A percentile compares a stretch with the other conserved stretches of the same genome.
phyloP scores from a whole-genome alignment of 805 yeast genomes.

The Grigorovia humatica region DNA sequence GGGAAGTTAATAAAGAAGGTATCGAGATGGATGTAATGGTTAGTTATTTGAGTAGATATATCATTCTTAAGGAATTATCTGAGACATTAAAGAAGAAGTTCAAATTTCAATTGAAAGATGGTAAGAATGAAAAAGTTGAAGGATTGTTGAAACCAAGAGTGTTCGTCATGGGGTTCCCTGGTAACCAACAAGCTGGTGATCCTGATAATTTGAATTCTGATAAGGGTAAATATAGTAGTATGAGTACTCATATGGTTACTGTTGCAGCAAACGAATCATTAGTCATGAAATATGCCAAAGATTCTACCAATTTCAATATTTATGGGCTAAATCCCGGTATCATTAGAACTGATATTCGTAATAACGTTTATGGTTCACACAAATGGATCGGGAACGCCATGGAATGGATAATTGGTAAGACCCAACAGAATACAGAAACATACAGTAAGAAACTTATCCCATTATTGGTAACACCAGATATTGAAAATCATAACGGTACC shows the following conservation, averaged over 20 bases:
- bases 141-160: slow-evolving; percentile 22
- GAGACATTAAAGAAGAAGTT: slow-evolving; percentile 12
- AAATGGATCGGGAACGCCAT: slow-evolving; percentile 15
- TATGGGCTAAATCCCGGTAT: slow-evolving; percentile 35
- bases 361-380: slow-evolving; percentile 26
- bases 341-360: slow-evolving; percentile 29
- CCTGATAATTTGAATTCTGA: slow-evolving; percentile 30
- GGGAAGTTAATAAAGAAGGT: slow-evolving; percentile 31
- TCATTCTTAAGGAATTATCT: slow-evolving; percentile 22
- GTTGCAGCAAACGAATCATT: slow-evolving; percentile 36
- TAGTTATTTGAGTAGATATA: slow-evolving; percentile 30
- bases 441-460: slow-evolving; percentile 28
- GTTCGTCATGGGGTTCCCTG: slow-evolving; percentile 34
- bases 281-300: slow-evolving; percentile 15
- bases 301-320: slow-evolving; percentile 12
- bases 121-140: neutral
- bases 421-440: slow-evolving; percentile 27
- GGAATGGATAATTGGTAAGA: slow-evolving; percentile 27
- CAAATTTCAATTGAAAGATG: neutral
- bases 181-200: slow-evolving; percentile 26
- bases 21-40: slow-evolving; percentile 32
- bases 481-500: slow-evolving; percentile 25
- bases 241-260: slow-evolving; percentile 30
- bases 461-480: slow-evolving; percentile 22
- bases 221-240: slow-evolving; percentile 18